Evolutionary conservation across 306 rosid species (phyloP), one percentile per base, ranked within the genome.

Genomic region (Pyrus pyrifolia): DNA sequence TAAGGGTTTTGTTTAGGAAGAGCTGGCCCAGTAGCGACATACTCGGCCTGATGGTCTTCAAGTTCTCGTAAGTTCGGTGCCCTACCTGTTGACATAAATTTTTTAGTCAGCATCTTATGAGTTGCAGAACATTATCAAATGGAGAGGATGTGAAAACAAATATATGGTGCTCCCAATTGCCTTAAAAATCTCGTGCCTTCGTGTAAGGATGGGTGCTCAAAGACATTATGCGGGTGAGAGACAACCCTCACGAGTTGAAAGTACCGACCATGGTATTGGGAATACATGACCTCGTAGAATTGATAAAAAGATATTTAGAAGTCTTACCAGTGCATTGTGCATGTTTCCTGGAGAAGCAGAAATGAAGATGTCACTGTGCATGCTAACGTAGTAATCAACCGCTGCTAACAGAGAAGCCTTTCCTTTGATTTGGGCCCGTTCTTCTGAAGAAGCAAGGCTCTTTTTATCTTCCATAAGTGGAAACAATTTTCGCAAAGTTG

Each of bases 271-370:
- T 40, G 53, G 66, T 15, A 73, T 8, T 0, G 4, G 10, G 60
- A 57, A 59, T 59, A 35, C 40, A 22, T 15, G 57, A 40, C 12
- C 66, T 33, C 12, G 15, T 35, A 15, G 40, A 73, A 7, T 23
- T 60, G 38, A 25, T 27, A 25, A 73, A 12, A 42, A 42, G 6
- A 15, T 12, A 2, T 17, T 69, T 60, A n/a, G 5, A 35, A 31
- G 73, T 57, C 97, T 92, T 80, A 96, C 99, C 96, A 96, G 40
- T 70, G 99, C 99, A 73, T 96, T 96, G 86, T 96, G 99, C 99
- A 96, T 96, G 73, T 96, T 96, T 85, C 99, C 99, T 5, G 99
- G 99, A 72, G 99, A 96, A 87, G 99, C 99, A 65, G 99, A 96
- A 76, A 96, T 72, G 63, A 96, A 96, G 80, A 96, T 86, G 83